Evolutionary conservation across 73 alveolate species (phyloP).

Genomic region (Symbiodinium natans): DNA sequence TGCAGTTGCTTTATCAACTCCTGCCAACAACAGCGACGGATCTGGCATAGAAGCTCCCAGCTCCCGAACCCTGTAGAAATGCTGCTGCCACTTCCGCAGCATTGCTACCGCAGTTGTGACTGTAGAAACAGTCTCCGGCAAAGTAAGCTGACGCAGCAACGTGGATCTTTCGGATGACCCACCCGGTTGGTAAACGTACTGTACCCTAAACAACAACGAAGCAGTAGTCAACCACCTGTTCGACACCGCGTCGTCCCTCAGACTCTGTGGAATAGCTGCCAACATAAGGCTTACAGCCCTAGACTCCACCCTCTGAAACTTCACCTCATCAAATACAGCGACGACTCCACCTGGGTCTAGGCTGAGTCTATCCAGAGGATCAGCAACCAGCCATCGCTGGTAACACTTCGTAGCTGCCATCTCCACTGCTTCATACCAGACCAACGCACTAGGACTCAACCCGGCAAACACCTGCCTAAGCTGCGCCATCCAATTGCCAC

Average conservation of each 20-base stretch:
- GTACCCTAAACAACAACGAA: background rate
- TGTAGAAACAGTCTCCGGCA: background rate
- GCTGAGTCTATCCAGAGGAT: background rate
- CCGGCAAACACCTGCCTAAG: background rate
- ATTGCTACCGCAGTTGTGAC: background rate
- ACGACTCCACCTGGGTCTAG: background rate
- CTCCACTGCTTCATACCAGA: background rate
- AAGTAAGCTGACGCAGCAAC: background rate
- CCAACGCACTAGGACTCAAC: background rate
- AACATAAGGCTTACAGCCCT: background rate
- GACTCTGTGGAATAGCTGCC: background rate
- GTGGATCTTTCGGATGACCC: background rate
- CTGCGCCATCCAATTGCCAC: background rate
- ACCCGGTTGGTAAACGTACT: background rate
- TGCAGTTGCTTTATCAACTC: background rate
- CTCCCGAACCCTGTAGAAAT: background rate
- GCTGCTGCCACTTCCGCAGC: background rate
- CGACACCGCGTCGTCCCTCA: background rate
- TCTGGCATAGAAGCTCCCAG: background rate
- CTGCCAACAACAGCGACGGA: background rate
- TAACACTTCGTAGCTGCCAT: background rate
- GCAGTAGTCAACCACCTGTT: background rate
- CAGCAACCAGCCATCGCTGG: background rate
- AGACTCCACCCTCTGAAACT: background rate
- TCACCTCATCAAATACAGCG: background rate